phyloP scores from a whole-genome alignment of 768 basidiomycete species.

The Lepiota brunneoincarnata region DNA sequence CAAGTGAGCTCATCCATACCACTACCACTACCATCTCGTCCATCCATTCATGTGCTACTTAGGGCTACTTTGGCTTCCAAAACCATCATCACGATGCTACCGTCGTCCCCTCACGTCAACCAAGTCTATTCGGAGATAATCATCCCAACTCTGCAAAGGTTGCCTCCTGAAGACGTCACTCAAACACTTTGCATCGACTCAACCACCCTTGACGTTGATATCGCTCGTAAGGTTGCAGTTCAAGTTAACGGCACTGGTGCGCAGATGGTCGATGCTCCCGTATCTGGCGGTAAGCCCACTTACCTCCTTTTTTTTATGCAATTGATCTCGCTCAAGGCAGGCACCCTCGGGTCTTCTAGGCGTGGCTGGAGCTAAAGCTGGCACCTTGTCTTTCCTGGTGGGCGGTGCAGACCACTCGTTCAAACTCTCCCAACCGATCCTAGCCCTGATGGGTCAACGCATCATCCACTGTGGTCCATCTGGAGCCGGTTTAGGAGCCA shows the following conservation, averaged over 20 bases:
- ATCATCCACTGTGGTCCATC: slow-evolving; percentile 83
- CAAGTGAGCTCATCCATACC: slow-evolving; percentile 51
- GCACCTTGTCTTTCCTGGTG: slow-evolving; percentile 88
- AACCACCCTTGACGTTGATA: slow-evolving; percentile 82
- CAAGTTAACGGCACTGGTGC: slow-evolving; percentile 55
- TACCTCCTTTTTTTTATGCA: background rate
- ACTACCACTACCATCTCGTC: background rate
- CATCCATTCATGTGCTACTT: background rate
- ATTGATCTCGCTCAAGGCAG: slow-evolving; percentile 1
- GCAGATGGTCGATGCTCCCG: slow-evolving; percentile 88
- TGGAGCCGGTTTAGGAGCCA: slow-evolving; percentile 81
- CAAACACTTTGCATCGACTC: slow-evolving; percentile 80
- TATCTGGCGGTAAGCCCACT: slow-evolving; percentile 74
- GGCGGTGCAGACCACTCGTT: slow-evolving; percentile 70
- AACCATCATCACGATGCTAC: slow-evolving; percentile 86
- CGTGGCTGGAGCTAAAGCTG: slow-evolving; percentile 84
- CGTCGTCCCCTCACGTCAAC: slow-evolving; percentile 85
- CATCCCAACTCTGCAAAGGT: slow-evolving; percentile 53
- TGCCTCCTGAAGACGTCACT: slow-evolving; percentile 36
- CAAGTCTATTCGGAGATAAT: slow-evolving; percentile 73
- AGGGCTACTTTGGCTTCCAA: slow-evolving; percentile 65
- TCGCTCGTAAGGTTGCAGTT: slow-evolving; percentile 63
- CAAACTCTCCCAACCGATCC: slow-evolving; percentile 50
- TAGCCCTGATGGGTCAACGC: slow-evolving; percentile 75
- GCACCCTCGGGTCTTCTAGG: slow-evolving; percentile 38